phyloP scores from a whole-genome alignment of 2,329 filamentous ascomycete species.

The Thielaviopsis euricoi region DNA sequence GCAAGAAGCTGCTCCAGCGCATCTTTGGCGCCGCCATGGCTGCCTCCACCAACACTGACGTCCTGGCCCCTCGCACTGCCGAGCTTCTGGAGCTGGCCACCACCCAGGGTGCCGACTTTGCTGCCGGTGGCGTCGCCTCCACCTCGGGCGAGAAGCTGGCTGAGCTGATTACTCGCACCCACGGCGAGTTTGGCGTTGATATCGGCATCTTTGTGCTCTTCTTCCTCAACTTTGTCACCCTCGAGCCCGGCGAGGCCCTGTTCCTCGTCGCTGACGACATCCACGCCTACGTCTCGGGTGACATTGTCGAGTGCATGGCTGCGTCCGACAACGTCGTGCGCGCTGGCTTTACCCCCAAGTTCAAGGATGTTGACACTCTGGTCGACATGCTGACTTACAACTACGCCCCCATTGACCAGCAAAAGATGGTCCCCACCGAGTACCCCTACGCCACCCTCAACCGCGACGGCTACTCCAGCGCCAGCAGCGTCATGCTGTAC shows the following conservation, averaged over 20 bases:
- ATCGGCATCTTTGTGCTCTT: slow-evolving; percentile 91
- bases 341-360: slow-evolving; percentile 94
- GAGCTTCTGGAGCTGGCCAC: slow-evolving; percentile 58
- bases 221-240: slow-evolving; percentile 88
- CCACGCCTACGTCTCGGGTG: slow-evolving; percentile 81
- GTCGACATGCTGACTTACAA: slow-evolving; percentile 88
- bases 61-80: slow-evolving; percentile 29
- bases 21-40: slow-evolving; percentile 72
- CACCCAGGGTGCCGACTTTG: slow-evolving; percentile 54
- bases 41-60: slow-evolving; percentile 41
- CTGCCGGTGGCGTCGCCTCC: slow-evolving; percentile 50
- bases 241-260: slow-evolving; percentile 80
- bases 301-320: slow-evolving; percentile 99
- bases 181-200: slow-evolving; percentile 74
- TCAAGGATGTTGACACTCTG: slow-evolving; percentile 85
- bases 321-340: slow-evolving; percentile 97
- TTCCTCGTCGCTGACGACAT: slow-evolving; percentile 95
- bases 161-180: slow-evolving; percentile 58
- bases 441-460: slow-evolving; percentile 80
- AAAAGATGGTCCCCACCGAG: slow-evolving; percentile 76
- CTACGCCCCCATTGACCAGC: slow-evolving; percentile 83
- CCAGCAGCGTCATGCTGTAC: slow-evolving; percentile 59
- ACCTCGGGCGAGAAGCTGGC: slow-evolving; percentile 55
- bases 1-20: slow-evolving; percentile 62
- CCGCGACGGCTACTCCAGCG: slow-evolving; percentile 62